Evolutionary conservation across 106 monocot genomes (phyloP), one percentile per base, ranked within the genome.

Genomic region (Hemerocallis citrina): DNA sequence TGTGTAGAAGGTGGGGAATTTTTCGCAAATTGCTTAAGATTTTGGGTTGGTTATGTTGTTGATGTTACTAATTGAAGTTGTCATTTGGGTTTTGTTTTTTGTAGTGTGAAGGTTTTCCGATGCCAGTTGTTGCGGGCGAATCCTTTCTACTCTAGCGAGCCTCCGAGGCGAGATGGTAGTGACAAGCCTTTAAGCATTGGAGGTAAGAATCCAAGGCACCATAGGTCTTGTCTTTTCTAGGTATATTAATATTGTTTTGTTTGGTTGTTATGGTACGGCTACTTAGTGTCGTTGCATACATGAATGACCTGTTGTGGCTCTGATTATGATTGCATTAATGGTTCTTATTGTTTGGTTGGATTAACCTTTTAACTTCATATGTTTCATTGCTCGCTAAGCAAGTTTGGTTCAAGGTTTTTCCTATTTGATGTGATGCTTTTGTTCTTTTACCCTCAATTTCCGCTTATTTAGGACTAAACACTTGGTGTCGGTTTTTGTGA

Each of bases 81-180:
- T n/a, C n/a, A 39, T 33, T 13, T 25, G 35, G 16, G 1, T n/a
- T n/a, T n/a, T 40, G 52, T 28, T 61, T 63, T 27, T 22, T 80
- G 34, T 44, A 95, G 95, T 72, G 90, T 95, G 74, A 95, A 79
- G 76, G 75, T 90, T 47, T 95, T 95, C 65, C 77, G 89, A 0
- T 95, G 86, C 67, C 95, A 95, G 35, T 66, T 90, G 63, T 81
- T 90, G 11, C 74, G 69, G 32, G 16, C 12, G 7, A 95, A 95
- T 90, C 55, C 78, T 12, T 90, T 86, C 55, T 95, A 95, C 71
- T 77, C 86, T 0, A 74, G 65, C 8, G 68, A 86, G 14, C 79
- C 85, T 25, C 89, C 93, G 4, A 74, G 61, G 74, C 50, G 36
- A 32, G 66, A 92, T 65, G 82, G 74, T 7, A 58, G 51, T 34